Evolutionary conservation across 768 basidiomycete species (phyloP), one percentile per base, ranked within the genome.

Genomic region (Kwoniella sp.): DNA sequence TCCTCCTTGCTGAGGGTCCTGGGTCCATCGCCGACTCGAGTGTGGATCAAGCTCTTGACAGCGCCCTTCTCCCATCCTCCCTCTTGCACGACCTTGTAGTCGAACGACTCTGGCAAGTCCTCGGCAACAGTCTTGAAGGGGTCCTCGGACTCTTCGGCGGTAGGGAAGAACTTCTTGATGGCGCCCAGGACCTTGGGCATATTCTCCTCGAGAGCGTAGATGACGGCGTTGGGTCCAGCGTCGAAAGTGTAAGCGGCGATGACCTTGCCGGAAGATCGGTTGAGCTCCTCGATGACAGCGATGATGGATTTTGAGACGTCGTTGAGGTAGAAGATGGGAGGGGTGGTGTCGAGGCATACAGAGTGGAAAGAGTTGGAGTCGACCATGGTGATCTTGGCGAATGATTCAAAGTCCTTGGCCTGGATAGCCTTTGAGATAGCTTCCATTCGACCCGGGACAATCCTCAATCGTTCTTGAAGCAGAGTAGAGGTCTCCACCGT

Each of bases 321-420:
- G 84, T 97, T 97, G 87, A 99, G 89, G 85, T 99, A 99, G 82
- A 99, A 98, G 82, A 98, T 98, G 48, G 96, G 96, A 0, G 96
- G 96, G 48, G 90, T 87, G 0, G 96, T 98, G 82, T 99, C 96
- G 69, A 98, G 88, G 55, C 90, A 91, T 70, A 97, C 92, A 28
- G 96, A 93, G 78, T 99, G 96, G 87, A 99, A 99, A 83, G 92
- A 90, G 83, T 99, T 99, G 57, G 93, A 95, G 80, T 99, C 96
- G 55, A 86, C 87, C 93, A 98, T 99, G 23, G 96, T 99, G 80
- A 97, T 86, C 66, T 83, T 82, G 0, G 93, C 96, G 71, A 99
- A 99, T 0, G 86, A 70, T 73, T 93, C 88, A 79, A 99, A 99
- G 82, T 98, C 90, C 70, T 84, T 86, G 1, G 78, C 83, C 53